Base-by-base conservation (phyloP, 805 yeast species). In the Lachancea quebecensis region DNA sequence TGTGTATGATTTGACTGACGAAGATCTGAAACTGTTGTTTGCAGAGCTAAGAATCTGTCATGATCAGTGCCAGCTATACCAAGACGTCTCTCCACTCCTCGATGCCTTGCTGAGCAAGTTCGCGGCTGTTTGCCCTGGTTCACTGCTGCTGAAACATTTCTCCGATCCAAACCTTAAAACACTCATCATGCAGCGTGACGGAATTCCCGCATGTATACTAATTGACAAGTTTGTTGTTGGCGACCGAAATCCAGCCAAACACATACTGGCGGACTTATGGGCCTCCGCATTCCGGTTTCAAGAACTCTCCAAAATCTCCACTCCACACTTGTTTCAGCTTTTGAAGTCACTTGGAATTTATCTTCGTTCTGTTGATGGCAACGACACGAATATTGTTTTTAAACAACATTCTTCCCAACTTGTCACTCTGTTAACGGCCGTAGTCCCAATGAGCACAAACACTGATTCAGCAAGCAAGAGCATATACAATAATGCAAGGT, bases 341-440 rank as follows among this genome's bases (percentile, higher is more conserved):
- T 53, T 57, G 4, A 62, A 62, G 45, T 56, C 67, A 1, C 41
- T 60, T 10, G 67, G 68, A 12, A 50, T 64, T 17, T 59, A 54
- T 27, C 47, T 62, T 11, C 54, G 46, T 31, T 52, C 56, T 32
- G 40, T 44, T 21, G 51, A 46, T 2, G 17, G 30, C 1, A 39
- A 31, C 4, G 35, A 34, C 2, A 36, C 31, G 2, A 50, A 51
- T 36, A n/a, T 47, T 10, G 25, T 59, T 12, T 45, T 59, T 11
- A 41, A 32, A 1, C 28, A 50, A 15, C 46, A 52, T 36, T 27
- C 41, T 6, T 29, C 29, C 2, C 44, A 54, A 21, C 18, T 61
- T 4, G 21, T 17, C 10, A 41, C 39, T 10, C 32, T 60, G n/a
- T 37, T 63, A 10, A 48, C 52, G 10, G 45, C 55, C 9, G 31